Conservation (phyloP, 768 basidiomycete genomes). For the Phanerochaete sordida region DNA sequence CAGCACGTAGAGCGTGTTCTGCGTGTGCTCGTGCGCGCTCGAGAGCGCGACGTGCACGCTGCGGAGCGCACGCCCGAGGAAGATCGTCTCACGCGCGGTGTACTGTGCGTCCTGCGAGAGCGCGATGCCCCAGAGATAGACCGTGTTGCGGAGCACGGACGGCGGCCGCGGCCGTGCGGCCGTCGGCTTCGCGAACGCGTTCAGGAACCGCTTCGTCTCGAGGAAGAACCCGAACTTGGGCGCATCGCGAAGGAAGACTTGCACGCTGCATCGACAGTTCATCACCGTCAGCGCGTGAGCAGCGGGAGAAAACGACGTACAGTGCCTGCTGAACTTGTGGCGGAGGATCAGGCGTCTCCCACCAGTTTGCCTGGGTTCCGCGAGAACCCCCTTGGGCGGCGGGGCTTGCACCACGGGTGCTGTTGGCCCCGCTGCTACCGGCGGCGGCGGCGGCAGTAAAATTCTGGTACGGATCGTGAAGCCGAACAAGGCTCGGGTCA, state of each 20-base stretch:
- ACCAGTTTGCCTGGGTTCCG: constrained; percentile 7
- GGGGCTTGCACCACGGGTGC: too few relatives aligned
- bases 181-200: constrained; percentile 8
- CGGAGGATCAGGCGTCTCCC: constrained; percentile 14
- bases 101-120: constrained; percentile 36
- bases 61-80: constrained; percentile 32
- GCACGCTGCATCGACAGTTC: constrained; percentile 3
- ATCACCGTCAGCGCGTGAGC: not conserved
- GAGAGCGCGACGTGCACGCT: constrained; percentile 52
- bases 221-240: constrained; percentile 64
- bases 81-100: constrained; percentile 33
- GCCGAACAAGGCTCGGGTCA: constrained; percentile 52
- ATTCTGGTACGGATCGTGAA: constrained; percentile 54
- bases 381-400: too few relatives aligned
- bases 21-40: constrained; percentile 3
- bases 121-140: constrained; percentile 52
- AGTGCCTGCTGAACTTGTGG: not conserved
- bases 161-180: constrained; percentile 4
- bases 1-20: constrained; percentile 10
- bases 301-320: not conserved
- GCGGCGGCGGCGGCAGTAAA: not conserved
- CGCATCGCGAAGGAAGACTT: constrained; percentile 46
- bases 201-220: constrained; percentile 37
- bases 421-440: not conserved
- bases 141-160: constrained; percentile 19